A percentile compares a stretch with the other conserved stretches of the same genome.
Evolutionary conservation across 78 protist genomes (phyloP).

Genomic region (Dictyostelium intermedium): DNA sequence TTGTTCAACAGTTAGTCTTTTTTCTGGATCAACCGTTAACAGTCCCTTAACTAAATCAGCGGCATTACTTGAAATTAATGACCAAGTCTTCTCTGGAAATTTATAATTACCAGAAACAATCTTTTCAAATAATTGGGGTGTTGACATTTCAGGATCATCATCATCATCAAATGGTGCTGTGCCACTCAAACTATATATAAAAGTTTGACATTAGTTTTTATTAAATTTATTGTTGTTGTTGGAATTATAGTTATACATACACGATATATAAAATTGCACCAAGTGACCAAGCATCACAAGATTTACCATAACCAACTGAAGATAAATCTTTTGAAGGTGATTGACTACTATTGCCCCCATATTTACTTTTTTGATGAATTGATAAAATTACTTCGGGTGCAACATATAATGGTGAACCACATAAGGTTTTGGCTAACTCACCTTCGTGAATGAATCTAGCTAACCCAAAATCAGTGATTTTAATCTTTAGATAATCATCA

Average conservation of each 20-base stretch:
- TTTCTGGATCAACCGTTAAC: slow-evolving; percentile 86
- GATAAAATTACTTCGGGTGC: slow-evolving; percentile 70
- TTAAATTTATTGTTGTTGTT: background rate
- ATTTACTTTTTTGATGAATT: background rate
- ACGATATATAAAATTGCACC: slow-evolving; percentile 68
- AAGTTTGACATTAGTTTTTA: background rate
- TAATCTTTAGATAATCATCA: slow-evolving; percentile 4
- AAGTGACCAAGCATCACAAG: slow-evolving; percentile 76
- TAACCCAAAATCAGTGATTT: slow-evolving; percentile 59
- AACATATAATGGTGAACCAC: slow-evolving; percentile 68
- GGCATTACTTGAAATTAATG: background rate
- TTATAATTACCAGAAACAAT: slow-evolving; percentile 20
- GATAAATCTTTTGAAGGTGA: background rate
- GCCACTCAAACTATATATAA: slow-evolving; percentile 13
- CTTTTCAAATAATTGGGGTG: slow-evolving; percentile 26
- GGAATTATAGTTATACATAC: background rate
- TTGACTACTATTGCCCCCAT: background rate
- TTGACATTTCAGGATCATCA: background rate
- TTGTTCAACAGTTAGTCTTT: slow-evolving; percentile 85
- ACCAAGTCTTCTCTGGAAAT: background rate
- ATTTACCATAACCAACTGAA: slow-evolving; percentile 48
- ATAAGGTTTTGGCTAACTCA: slow-evolving; percentile 40
- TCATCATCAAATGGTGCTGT: slow-evolving; percentile 52
- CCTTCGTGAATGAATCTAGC: slow-evolving; percentile 55
- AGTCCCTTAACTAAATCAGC: slow-evolving; percentile 83